These are phyloP conservation scores for Cystobasidium onofrii DNA, from an alignment of 768 basidiomycete genomes.

Conservation along the genomic window DNA sequence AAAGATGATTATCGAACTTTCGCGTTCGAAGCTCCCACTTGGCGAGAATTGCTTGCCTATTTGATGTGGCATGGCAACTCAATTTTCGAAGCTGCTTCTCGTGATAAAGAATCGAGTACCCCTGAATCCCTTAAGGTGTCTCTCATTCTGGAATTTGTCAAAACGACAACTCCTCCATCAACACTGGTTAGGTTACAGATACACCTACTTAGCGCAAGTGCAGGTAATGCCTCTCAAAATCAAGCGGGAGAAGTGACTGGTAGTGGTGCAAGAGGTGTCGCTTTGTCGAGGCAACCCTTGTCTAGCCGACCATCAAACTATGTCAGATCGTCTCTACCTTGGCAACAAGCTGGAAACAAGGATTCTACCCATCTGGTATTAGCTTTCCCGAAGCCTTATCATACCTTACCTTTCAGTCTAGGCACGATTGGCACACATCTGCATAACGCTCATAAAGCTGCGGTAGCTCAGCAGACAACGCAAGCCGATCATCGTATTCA, in stretches of 20 bases:
- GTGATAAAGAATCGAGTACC: not conserved
- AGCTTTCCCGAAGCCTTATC: slow-evolving; percentile 26
- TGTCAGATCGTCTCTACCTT: not conserved
- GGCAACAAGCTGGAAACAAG: not conserved
- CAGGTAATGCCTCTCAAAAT: not conserved
- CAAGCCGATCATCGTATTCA: slow-evolving; percentile 7
- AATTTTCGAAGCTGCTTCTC: slow-evolving; percentile 4
- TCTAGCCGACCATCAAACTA: slow-evolving; percentile 13
- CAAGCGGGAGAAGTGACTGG: not conserved
- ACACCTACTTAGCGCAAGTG: slow-evolving; percentile 2
- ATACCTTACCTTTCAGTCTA: slow-evolving; percentile 15
- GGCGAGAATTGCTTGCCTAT: slow-evolving; percentile 24
- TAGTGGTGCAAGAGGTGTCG: not conserved
- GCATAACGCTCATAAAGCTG: slow-evolving; percentile 23
- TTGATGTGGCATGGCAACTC: slow-evolving; percentile 31
- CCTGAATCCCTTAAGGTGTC: slow-evolving; percentile 7
- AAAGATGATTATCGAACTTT: slow-evolving; percentile 23
- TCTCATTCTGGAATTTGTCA: slow-evolving; percentile 27
- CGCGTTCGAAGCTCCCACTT: slow-evolving; percentile 19
- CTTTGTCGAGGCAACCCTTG: slow-evolving; percentile 11
- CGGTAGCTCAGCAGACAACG: not conserved
- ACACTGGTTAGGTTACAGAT: slow-evolving; percentile 24
- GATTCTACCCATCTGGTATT: slow-evolving; percentile 22
- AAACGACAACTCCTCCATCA: not conserved
- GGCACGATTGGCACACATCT: slow-evolving; percentile 22